phyloP scores from a whole-genome alignment of 805 yeast species.

The Saturnispora serradocipensis region DNA sequence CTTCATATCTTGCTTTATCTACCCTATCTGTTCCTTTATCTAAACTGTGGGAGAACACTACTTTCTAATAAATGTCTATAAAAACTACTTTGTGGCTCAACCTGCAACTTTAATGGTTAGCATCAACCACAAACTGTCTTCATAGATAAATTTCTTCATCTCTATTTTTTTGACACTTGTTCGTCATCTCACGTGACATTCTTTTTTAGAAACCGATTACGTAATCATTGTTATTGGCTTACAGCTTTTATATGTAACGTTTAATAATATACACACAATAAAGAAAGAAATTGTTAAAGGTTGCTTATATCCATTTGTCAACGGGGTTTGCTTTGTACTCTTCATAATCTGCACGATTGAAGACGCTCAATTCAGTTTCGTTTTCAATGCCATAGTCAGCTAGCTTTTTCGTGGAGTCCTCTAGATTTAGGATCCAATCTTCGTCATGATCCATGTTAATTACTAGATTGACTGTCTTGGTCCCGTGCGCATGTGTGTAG shows the following conservation, averaged over 20 bases:
- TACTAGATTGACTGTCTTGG: slow-evolving; percentile 86
- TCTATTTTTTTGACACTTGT: background rate
- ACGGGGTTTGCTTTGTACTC: slow-evolving; percentile 73
- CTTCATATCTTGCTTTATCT: background rate
- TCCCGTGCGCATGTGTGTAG: slow-evolving; percentile 90
- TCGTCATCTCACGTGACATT: background rate
- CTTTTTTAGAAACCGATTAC: background rate
- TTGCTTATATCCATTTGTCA: slow-evolving; percentile 64
- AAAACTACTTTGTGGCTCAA: background rate
- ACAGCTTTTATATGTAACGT: background rate
- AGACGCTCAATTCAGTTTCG: slow-evolving; percentile 88
- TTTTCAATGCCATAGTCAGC: slow-evolving; percentile 56
- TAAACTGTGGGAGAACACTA: background rate
- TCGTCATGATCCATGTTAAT: slow-evolving; percentile 76
- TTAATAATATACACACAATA: background rate
- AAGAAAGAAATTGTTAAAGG: background rate
- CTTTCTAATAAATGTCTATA: background rate
- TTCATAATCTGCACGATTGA: slow-evolving; percentile 56
- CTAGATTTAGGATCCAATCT: slow-evolving; percentile 52
- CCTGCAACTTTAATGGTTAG: background rate
- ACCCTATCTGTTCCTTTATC: background rate
- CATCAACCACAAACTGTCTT: background rate
- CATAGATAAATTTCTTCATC: background rate
- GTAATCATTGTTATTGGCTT: slow-evolving; percentile 1
- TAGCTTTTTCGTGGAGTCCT: slow-evolving; percentile 33